Percentiles rank a stretch among this genome's conserved stretches.
Conservation (phyloP, 2,329 filamentous ascomycete genomes). For the Laburnicola sp. region DNA sequence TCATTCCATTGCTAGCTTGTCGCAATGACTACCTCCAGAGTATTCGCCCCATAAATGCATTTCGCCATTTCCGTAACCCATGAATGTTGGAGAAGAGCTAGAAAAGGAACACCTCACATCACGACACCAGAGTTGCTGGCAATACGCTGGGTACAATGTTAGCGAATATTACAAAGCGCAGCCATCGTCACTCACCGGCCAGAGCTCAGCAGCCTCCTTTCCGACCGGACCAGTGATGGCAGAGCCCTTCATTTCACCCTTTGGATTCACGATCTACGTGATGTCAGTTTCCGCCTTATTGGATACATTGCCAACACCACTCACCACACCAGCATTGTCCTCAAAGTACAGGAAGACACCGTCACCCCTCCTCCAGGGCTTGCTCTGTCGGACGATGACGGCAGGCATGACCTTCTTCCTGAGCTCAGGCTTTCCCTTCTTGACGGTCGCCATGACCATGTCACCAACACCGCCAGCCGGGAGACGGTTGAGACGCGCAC, state of each 20-base stretch:
- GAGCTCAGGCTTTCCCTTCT: conserved; percentile 99
- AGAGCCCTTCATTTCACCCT: conserved; percentile 99
- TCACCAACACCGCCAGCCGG: conserved; percentile 91
- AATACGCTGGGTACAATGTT: conserved; percentile 72
- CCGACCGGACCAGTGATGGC: conserved; percentile 98
- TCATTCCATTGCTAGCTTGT: conserved; percentile 41
- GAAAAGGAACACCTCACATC: conserved; percentile 72
- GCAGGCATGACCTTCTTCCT: conserved; percentile 99
- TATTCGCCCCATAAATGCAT: conserved; percentile 46
- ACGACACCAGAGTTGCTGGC: conserved; percentile 99
- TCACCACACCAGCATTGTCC: conserved; percentile 98
- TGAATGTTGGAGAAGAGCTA: conserved; percentile 44
- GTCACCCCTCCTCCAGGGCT: conserved; percentile 98
- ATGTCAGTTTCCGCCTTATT: conserved; percentile 16
- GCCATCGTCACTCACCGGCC: conserved; percentile 72
- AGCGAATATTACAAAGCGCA: conserved; percentile 22
- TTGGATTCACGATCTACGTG: conserved; percentile 94
- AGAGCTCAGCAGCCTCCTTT: conserved; percentile 99
- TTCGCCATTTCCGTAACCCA: conserved; percentile 46
- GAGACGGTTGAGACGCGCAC: conserved; percentile 95
- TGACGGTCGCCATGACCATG: conserved; percentile 99
- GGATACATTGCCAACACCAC: conserved; percentile 46
- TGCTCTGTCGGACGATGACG: conserved; percentile 97
- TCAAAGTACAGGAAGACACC: conserved; percentile 99
- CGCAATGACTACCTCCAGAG: conserved; percentile 41